Conservation (phyloP, 805 yeast genomes). For the Pichia scutulata region DNA sequence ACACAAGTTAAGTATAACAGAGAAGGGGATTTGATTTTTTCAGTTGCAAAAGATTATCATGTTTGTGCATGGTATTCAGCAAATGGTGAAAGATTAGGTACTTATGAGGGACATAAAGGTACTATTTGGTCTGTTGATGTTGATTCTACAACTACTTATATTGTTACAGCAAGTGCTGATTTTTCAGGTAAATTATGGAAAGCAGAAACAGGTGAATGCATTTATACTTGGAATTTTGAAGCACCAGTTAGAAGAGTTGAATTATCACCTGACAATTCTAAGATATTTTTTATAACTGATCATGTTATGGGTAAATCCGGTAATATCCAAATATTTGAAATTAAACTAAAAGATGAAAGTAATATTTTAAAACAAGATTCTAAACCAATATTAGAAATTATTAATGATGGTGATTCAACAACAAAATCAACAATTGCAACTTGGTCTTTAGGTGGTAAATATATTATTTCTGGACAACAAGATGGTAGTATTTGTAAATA, state of each 20-base stretch:
- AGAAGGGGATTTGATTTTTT: slow-evolving; percentile 90
- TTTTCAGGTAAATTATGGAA: slow-evolving; percentile 79
- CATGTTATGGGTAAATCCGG: slow-evolving; percentile 89
- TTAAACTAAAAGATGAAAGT: slow-evolving; percentile 37
- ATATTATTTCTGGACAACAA: slow-evolving; percentile 78
- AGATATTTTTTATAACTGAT: slow-evolving; percentile 73
- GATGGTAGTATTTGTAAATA: slow-evolving; percentile 81
- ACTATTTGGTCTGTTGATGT: slow-evolving; percentile 93
- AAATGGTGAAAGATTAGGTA: slow-evolving; percentile 95
- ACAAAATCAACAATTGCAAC: slow-evolving; percentile 71
- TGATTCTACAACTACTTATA: slow-evolving; percentile 56
- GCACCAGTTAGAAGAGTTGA: slow-evolving; percentile 91
- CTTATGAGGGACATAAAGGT: slow-evolving; percentile 84
- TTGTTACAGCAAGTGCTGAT: slow-evolving; percentile 90
- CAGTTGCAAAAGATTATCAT: slow-evolving; percentile 85
- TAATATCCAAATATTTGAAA: slow-evolving; percentile 57
- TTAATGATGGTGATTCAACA: slow-evolving; percentile 40
- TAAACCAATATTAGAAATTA: slow-evolving; percentile 53
- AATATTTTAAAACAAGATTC: slow-evolving; percentile 30
- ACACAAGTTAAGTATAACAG: slow-evolving; percentile 93
- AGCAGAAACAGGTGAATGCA: slow-evolving; percentile 66
- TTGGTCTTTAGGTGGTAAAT: slow-evolving; percentile 71
- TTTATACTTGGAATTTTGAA: slow-evolving; percentile 63
- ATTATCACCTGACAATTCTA: slow-evolving; percentile 65
- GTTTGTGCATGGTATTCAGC: slow-evolving; percentile 92